Evolutionary conservation across 2,329 filamentous ascomycete species (phyloP), one percentile per base, ranked within the genome.

Genomic region (Fusarium verrucosum): DNA sequence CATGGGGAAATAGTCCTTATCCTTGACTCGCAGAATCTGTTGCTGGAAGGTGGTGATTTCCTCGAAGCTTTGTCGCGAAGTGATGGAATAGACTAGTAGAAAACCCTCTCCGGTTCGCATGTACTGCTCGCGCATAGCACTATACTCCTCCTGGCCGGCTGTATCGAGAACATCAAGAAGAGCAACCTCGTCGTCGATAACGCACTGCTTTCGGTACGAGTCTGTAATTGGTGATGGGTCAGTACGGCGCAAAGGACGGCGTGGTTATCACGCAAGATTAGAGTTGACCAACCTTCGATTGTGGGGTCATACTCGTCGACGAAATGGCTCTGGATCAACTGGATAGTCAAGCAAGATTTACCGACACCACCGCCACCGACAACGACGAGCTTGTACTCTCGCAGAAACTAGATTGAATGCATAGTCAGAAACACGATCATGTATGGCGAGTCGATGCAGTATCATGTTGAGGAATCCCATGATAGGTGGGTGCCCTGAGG

Each of bases 1-100:
- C 84, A 99, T 98, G 72, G 95, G 95, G 84, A 99, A 99, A 79
- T 97, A 97, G 81, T 99, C 95, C 87, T 97, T 98, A 83, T 98
- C 95, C 86, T 99, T 99, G 73, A 99, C 95, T 72, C 95, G 85
- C 71, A 99, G 85, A 77, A 99, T 99, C 81, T 99, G 95, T 84
- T 98, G 94, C 81, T 98, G 94, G 82, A 98, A 98, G 44, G 93
- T 97, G 81, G 93, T 91, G 79, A 99, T 98, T 83, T 99, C 95
- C 78, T 99, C 94, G 75, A 97, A 98, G 74, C 92, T 96, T 81
- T 97, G 94, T 75, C 94, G 88, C 75, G 94, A 97, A 54, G 92
- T 97, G 83, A 99, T 99, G 70, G 94, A 97, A 85, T 98, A 98
- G 74, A 98, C 93, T 50, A 99, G 89, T 75, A 99, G 83, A 81